phyloP scores from a whole-genome alignment of 768 basidiomycete species.

The Dacryopinax primogenitus region DNA sequence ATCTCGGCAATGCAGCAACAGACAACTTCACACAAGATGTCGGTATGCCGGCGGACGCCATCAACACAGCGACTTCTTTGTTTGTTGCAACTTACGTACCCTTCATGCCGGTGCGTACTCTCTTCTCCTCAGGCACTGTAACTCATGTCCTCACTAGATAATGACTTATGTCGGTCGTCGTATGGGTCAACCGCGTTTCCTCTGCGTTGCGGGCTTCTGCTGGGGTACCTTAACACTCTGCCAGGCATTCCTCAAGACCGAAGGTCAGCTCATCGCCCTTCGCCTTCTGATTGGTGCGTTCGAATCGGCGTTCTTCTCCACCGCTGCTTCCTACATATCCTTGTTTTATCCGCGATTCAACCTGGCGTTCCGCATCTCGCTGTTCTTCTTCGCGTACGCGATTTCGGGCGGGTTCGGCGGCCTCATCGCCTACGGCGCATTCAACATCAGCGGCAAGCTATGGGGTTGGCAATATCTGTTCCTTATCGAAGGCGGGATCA shows the following conservation, averaged over 20 bases:
- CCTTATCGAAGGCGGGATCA: not conserved
- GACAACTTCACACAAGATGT: slow-evolving; percentile 14
- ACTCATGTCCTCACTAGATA: not conserved
- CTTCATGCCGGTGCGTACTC: not conserved
- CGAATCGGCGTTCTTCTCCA: not conserved
- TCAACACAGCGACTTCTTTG: slow-evolving; percentile 13
- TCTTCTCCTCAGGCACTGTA: not conserved
- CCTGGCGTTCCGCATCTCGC: not conserved
- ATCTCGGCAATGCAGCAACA: slow-evolving; percentile 16
- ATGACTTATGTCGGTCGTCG: not conserved
- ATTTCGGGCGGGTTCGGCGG: not conserved
- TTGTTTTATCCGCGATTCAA: not conserved
- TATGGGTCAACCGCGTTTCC: not conserved
- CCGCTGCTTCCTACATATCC: not conserved
- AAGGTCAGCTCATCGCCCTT: not conserved
- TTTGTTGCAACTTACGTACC: slow-evolving; percentile 13
- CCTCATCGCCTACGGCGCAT: not conserved
- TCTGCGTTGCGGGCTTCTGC: not conserved
- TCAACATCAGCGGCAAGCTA: not conserved
- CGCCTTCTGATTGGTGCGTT: not conserved
- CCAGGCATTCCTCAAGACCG: not conserved
- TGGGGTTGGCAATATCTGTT: not conserved
- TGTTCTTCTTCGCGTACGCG: not conserved
- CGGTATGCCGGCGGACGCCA: slow-evolving; percentile 16
- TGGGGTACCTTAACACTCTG: not conserved